Conservation (phyloP, 306 rosid genomes). For the Glycine soja region DNA sequence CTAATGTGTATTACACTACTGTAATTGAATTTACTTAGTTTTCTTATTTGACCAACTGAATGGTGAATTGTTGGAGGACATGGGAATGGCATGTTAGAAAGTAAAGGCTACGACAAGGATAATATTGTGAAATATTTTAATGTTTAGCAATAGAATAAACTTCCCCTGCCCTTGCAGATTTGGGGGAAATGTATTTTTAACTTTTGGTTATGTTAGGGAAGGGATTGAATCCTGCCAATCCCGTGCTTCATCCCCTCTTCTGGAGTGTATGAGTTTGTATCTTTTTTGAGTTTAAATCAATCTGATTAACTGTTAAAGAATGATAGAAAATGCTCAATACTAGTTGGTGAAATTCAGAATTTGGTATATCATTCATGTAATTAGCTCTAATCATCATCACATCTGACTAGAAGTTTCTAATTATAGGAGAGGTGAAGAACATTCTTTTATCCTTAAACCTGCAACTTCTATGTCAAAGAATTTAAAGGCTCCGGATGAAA, state of each 20-base stretch:
- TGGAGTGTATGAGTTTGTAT: not conserved
- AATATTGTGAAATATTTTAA: not conserved
- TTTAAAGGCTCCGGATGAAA: slow-evolving; percentile 70
- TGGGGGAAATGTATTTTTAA: slow-evolving; percentile 17
- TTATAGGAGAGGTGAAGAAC: slow-evolving; percentile 97
- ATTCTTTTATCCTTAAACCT: slow-evolving; percentile 95
- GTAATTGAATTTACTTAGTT: not conserved
- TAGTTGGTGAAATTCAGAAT: slow-evolving; percentile 19
- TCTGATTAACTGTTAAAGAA: slow-evolving; percentile 39
- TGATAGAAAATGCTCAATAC: slow-evolving; percentile 8
- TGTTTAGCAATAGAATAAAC: not conserved
- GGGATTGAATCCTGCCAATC: slow-evolving; percentile 2
- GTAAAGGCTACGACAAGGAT: not conserved
- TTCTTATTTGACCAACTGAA: slow-evolving; percentile 5
- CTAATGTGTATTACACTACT: not conserved
- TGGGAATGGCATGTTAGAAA: not conserved
- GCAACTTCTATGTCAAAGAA: slow-evolving; percentile 75
- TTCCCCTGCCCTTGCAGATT: slow-evolving; percentile 15
- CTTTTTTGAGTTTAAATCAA: not conserved
- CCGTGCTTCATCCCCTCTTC: not conserved
- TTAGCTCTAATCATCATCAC: slow-evolving; percentile 41
- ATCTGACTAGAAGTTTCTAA: slow-evolving; percentile 49
- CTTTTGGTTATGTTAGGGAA: not conserved
- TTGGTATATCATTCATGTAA: not conserved
- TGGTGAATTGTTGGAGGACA: not conserved